These are phyloP conservation scores for Stephania japonica DNA, from an alignment of 164 flowering plant species.

Conservation along the genomic window DNA sequence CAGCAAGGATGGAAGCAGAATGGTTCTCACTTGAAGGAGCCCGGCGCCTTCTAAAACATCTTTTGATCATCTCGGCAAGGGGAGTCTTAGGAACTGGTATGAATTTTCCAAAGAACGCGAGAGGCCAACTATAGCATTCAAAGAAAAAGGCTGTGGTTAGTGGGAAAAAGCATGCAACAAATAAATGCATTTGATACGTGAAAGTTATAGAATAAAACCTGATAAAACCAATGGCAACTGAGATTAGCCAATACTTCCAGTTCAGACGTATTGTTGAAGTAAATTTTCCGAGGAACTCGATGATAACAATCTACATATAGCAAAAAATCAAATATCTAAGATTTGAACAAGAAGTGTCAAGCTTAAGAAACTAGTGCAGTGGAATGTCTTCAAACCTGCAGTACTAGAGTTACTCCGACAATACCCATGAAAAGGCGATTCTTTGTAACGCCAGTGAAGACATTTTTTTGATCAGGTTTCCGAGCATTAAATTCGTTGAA, in stretches of 20 bases:
- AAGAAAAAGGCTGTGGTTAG: not conserved
- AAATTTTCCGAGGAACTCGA: conserved; percentile 77
- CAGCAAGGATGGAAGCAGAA: not conserved
- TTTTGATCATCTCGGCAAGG: conserved; percentile 24
- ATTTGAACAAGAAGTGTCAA: not conserved
- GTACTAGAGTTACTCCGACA: conserved; percentile 49
- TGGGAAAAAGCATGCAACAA: not conserved
- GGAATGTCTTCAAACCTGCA: conserved; percentile 51
- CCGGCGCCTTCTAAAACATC: not conserved
- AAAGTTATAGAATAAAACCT: conserved; percentile 36
- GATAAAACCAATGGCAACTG: conserved; percentile 51
- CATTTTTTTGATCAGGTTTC: conserved; percentile 80
- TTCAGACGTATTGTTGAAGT: conserved; percentile 52
- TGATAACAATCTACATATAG: conserved; percentile 48
- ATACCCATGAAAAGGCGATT: conserved; percentile 77
- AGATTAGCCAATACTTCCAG: conserved; percentile 70
- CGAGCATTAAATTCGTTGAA: conserved; percentile 94
- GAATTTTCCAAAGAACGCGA: conserved; percentile 67
- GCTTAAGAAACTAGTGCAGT: not conserved
- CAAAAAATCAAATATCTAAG: not conserved
- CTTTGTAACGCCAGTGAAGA: conserved; percentile 61
- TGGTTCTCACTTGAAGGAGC: conserved; percentile 10
- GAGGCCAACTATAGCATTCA: conserved; percentile 68
- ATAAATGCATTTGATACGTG: not conserved
- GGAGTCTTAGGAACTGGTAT: conserved; percentile 83